Conservation (phyloP, 1,139 yeast species). For the Pichia sp. region DNA sequence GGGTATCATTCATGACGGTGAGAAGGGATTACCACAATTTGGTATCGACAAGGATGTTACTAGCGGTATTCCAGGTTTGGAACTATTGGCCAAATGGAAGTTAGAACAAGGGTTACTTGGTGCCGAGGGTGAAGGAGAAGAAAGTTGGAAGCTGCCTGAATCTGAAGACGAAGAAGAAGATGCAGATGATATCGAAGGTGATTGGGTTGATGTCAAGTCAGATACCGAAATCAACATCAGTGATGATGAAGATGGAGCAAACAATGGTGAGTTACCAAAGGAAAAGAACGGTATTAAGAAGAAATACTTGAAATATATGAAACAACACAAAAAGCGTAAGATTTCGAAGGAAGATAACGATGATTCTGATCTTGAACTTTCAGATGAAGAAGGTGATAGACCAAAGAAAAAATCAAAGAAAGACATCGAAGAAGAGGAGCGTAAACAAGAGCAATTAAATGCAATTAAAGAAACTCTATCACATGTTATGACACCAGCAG, state of each 20-base stretch:
- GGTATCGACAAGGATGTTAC: constrained; percentile 62
- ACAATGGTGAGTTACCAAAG: constrained; percentile 35
- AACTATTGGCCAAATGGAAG: constrained; percentile 83
- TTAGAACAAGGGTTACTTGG: constrained; percentile 48
- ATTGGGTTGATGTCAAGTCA: constrained; percentile 51
- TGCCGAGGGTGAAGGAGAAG: constrained; percentile 34
- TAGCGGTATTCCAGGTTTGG: constrained; percentile 82
- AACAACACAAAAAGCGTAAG: constrained; percentile 25
- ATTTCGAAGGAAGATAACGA: constrained; percentile 24
- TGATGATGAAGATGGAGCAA: constrained; percentile 32
- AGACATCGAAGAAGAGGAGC: constrained; percentile 27
- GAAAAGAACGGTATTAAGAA: constrained; percentile 30
- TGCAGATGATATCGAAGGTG: constrained; percentile 48
- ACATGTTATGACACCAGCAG: constrained; percentile 90
- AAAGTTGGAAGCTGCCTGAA: constrained; percentile 32
- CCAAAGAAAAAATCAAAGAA: constrained; percentile 22
- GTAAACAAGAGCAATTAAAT: constrained; percentile 26
- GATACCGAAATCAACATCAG: constrained; percentile 52
- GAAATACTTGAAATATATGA: constrained; percentile 26
- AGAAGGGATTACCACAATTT: constrained; percentile 46
- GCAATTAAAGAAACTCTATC: constrained; percentile 60
- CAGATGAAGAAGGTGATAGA: constrained; percentile 31
- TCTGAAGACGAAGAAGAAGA: constrained; percentile 31
- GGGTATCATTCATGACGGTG: constrained; percentile 49
- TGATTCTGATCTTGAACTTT: constrained; percentile 36